A percentile compares a stretch with the other conserved stretches of the same genome.
Conservation (phyloP, 2,329 filamentous ascomycete species). For the Thielaviopsis euricoi region DNA sequence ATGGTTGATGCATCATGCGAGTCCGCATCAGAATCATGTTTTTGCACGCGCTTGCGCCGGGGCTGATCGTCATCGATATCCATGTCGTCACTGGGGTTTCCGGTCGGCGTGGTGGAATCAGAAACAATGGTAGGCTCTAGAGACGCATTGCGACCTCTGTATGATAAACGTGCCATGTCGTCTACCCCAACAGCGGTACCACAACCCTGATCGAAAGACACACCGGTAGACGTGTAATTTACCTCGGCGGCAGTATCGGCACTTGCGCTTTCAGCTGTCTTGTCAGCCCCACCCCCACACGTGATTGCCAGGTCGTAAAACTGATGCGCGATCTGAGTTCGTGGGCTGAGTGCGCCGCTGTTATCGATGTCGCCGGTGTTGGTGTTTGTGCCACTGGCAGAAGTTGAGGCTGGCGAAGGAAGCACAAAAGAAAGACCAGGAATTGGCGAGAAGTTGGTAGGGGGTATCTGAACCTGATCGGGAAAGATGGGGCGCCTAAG, state of each 20-base stretch:
- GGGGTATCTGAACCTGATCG: slow-evolving; percentile 5
- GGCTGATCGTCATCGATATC: slow-evolving; percentile 5
- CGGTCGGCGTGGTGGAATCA: background rate
- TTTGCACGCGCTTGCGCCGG: background rate
- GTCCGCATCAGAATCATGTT: background rate
- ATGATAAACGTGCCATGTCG: slow-evolving; percentile 8
- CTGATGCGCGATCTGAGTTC: slow-evolving; percentile 8
- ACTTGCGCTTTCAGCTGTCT: background rate
- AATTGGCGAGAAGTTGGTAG: background rate
- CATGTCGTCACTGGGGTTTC: slow-evolving; percentile 1
- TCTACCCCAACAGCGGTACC: background rate
- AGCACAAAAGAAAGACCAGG: slow-evolving; percentile 5
- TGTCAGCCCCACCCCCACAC: background rate
- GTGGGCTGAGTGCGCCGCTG: slow-evolving; percentile 4
- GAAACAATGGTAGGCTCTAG: background rate
- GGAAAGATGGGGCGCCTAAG: slow-evolving; percentile 1
- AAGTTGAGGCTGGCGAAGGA: background rate
- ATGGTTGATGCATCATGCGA: background rate
- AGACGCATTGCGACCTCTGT: background rate
- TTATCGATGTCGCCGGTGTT: background rate
- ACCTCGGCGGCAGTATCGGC: background rate
- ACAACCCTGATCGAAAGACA: background rate
- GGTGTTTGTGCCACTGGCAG: background rate
- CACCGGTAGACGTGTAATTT: background rate
- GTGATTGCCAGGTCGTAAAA: slow-evolving; percentile 6